A percentile compares a stretch with the other conserved stretches of the same genome.
phyloP scores from a whole-genome alignment of 768 basidiomycete genomes.

The Sporobolomyces phaffii region DNA sequence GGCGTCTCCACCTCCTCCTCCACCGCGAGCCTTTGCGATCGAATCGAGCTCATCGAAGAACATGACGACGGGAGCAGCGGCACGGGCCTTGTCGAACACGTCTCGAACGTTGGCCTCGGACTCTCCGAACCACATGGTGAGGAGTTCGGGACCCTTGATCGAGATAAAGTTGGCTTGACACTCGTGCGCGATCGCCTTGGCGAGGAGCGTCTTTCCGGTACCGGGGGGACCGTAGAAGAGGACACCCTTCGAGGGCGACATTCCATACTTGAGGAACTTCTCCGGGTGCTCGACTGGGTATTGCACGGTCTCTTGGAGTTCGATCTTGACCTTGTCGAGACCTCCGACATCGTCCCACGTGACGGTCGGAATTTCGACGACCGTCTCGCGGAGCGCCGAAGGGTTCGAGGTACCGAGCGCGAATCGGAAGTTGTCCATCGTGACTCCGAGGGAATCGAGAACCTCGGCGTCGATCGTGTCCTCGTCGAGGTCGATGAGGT shows the following conservation, averaged over 20 bases:
- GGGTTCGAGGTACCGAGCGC: constrained; percentile 96
- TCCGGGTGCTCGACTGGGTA: constrained; percentile 99
- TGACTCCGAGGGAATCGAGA: constrained; percentile 95
- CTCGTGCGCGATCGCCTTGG: constrained; percentile 98
- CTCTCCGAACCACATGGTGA: constrained; percentile 99
- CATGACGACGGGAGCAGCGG: constrained; percentile 98
- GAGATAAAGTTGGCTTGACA: constrained; percentile 99
- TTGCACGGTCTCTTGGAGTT: constrained; percentile 98
- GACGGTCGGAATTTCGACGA: constrained; percentile 96
- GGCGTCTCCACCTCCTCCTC: constrained; percentile 69
- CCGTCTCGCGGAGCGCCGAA: constrained; percentile 96
- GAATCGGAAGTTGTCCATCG: constrained; percentile 99
- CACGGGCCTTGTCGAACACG: constrained; percentile 98
- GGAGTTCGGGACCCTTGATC: constrained; percentile 97
- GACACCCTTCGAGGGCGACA: constrained; percentile 99
- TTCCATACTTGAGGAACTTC: constrained; percentile 99
- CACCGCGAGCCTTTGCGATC: constrained; percentile 92
- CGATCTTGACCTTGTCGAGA: constrained; percentile 98
- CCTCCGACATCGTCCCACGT: constrained; percentile 99
- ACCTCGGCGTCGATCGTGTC: constrained; percentile 99
- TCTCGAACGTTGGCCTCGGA: constrained; percentile 99
- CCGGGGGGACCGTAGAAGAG: constrained; percentile 99
- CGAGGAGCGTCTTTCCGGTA: constrained; percentile 98
- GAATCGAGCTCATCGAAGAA: constrained; percentile 99
- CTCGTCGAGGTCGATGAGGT: constrained; percentile 77